Conservation (phyloP, 208 protist species). For the Dictyostelium gargantuum region DNA sequence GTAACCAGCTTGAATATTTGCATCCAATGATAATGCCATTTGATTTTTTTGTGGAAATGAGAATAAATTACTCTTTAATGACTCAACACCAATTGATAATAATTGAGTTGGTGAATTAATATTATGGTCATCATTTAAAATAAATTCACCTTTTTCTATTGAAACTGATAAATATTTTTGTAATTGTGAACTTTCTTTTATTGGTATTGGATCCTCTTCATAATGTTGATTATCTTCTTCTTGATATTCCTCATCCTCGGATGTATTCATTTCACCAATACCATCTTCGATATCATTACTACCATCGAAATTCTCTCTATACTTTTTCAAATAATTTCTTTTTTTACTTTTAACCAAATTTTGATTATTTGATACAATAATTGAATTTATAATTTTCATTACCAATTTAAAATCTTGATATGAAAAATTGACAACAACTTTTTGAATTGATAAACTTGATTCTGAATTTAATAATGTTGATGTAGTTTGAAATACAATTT, state of each 20-base stretch:
- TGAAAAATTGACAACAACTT: slow-evolving; percentile 9
- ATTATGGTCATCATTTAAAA: slow-evolving; percentile 22
- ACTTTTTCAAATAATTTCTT: neutral
- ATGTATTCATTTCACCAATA: neutral
- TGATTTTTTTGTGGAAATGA: neutral
- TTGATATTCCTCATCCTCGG: neutral
- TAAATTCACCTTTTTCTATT: slow-evolving; percentile 12
- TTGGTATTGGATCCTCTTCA: neutral
- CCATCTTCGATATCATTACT: neutral
- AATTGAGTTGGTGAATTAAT: neutral
- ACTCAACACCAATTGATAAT: neutral
- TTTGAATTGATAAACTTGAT: slow-evolving; percentile 5
- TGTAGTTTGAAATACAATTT: slow-evolving; percentile 32
- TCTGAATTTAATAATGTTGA: neutral
- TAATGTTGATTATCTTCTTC: neutral
- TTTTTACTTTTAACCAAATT: neutral
- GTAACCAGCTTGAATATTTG: neutral
- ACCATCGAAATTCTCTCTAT: neutral
- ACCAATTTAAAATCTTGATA: slow-evolving; percentile 53
- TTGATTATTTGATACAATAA: neutral
- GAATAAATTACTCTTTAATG: neutral
- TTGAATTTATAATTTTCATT: slow-evolving; percentile 1
- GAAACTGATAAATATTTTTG: slow-evolving; percentile 11
- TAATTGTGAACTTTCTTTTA: neutral
- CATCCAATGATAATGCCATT: neutral